These are phyloP conservation scores for Corallochytrium limacisporum DNA, from an alignment of 78 protist species.

Conservation along the genomic window DNA sequence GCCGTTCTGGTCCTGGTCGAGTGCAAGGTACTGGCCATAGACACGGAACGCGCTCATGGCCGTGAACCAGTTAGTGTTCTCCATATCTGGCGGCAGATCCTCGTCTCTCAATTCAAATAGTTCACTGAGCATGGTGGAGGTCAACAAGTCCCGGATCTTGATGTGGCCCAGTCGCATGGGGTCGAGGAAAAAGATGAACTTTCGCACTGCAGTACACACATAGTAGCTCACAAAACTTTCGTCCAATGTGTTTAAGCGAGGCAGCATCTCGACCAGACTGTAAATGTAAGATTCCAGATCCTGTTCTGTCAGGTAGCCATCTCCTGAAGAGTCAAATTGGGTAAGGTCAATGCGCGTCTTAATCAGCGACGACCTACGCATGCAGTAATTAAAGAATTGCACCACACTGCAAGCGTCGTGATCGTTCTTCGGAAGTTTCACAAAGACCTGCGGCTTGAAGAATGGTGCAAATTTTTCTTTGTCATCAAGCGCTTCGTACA, in stretches of 20 bases:
- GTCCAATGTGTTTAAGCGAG: not conserved
- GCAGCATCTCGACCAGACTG: not conserved
- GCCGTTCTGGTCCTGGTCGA: slow-evolving; percentile 30
- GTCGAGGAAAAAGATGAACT: slow-evolving; percentile 27
- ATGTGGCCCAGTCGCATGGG: slow-evolving; percentile 10
- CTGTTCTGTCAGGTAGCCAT: not conserved
- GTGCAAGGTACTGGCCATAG: slow-evolving; percentile 7
- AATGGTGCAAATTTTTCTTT: too few species aligned
- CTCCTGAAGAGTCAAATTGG: too few species aligned
- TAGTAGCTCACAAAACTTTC: not conserved
- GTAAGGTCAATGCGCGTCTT: too few species aligned
- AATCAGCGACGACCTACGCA: too few species aligned
- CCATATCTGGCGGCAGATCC: not conserved
- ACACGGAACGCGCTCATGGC: not conserved
- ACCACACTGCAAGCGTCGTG: too few species aligned
- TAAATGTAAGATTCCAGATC: not conserved
- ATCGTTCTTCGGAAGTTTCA: too few species aligned
- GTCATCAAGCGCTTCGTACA: too few species aligned
- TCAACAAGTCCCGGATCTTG: not conserved
- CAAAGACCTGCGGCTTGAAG: too few species aligned
- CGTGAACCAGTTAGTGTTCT: slow-evolving; percentile 6
- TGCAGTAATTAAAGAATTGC: too few species aligned
- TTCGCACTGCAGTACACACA: slow-evolving; percentile 10
- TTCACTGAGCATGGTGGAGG: slow-evolving; percentile 7
- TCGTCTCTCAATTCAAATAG: slow-evolving; percentile 1